These are phyloP conservation scores for Heimioporus sp. DNA, from an alignment of 768 basidiomycete species.

Conservation along the genomic window DNA sequence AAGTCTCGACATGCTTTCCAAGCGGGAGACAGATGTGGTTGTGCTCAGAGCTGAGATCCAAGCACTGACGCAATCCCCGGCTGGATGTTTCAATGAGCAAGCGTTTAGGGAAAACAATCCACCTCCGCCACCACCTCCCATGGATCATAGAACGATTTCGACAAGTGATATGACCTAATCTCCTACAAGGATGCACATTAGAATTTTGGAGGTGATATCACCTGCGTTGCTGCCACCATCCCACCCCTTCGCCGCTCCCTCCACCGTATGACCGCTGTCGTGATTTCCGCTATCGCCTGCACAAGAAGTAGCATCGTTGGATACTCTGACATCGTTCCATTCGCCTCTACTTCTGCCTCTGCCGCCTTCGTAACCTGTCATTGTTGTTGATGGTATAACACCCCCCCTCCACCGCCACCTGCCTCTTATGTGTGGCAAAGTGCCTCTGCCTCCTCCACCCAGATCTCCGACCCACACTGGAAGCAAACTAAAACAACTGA, in stretches of 20 bases:
- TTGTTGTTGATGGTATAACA: no score
- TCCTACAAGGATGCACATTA: slow-evolving; percentile 9
- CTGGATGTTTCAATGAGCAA: slow-evolving; percentile 57
- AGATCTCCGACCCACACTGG: slow-evolving; percentile 32
- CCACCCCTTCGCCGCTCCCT: slow-evolving; percentile 35
- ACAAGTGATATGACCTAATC: slow-evolving; percentile 7
- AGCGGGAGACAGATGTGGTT: slow-evolving; percentile 66
- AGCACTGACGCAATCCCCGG: slow-evolving; percentile 49
- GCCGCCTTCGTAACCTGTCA: no score
- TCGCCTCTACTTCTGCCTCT: slow-evolving; percentile 7
- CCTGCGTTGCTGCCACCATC: slow-evolving; percentile 21
- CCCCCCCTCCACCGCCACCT: slow-evolving; percentile 35
- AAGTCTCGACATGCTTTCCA: slow-evolving; percentile 64
- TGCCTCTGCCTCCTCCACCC: slow-evolving; percentile 35
- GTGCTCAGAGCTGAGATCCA: slow-evolving; percentile 49
- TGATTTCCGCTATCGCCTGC: no score
- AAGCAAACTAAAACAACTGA: slow-evolving; percentile 32
- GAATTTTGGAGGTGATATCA: slow-evolving; percentile 4
- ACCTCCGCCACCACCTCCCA: slow-evolving; percentile 63
- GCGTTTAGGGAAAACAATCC: slow-evolving; percentile 67
- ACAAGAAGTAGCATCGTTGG: no score
- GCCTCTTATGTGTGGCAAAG: slow-evolving; percentile 14
- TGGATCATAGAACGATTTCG: slow-evolving; percentile 5
- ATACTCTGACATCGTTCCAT: no score
- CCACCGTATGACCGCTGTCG: slow-evolving; percentile 43